Evolutionary conservation across 805 yeast species (phyloP).

Genomic region (Wickerhamiella bombiphila): DNA sequence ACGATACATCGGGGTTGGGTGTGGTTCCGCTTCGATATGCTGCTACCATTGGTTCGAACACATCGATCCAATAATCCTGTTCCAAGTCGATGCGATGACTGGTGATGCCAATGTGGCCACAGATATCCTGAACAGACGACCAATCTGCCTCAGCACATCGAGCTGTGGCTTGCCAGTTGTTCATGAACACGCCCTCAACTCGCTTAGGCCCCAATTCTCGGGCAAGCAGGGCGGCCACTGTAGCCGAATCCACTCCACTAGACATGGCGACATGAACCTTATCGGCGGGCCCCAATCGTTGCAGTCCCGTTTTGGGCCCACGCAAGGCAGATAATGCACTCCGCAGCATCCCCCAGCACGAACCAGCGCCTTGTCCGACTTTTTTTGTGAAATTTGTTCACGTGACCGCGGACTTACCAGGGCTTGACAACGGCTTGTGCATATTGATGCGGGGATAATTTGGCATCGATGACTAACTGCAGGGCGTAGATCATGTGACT

Average conservation of each 20-base stretch:
- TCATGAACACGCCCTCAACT: constrained; percentile 80
- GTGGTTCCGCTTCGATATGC: constrained; percentile 60
- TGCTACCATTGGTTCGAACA: constrained; percentile 81
- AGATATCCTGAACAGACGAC: constrained; percentile 62
- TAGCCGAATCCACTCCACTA: constrained; percentile 92
- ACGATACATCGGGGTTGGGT: constrained; percentile 89
- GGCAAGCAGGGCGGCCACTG: constrained; percentile 58
- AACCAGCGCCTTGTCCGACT: too few species aligned
- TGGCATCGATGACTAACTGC: too few species aligned
- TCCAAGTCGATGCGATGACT: constrained; percentile 74
- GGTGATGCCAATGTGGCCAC: constrained; percentile 45
- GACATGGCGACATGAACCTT: constrained; percentile 80
- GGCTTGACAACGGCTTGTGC: too few species aligned
- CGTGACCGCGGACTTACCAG: too few species aligned
- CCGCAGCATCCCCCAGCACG: background rate
- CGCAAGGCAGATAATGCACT: background rate
- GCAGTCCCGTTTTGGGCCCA: constrained; percentile 7
- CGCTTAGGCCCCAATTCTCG: constrained; percentile 31
- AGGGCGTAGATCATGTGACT: too few species aligned
- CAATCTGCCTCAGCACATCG: constrained; percentile 78
- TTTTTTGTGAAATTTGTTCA: too few species aligned
- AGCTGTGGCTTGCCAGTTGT: constrained; percentile 56
- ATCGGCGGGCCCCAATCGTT: constrained; percentile 27
- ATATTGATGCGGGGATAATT: too few species aligned
- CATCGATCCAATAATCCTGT: constrained; percentile 82